Percentiles rank a stretch among this genome's conserved stretches.
Conservation (phyloP, 495 filamentous ascomycete genomes). For the Penicillium paradoxum region DNA sequence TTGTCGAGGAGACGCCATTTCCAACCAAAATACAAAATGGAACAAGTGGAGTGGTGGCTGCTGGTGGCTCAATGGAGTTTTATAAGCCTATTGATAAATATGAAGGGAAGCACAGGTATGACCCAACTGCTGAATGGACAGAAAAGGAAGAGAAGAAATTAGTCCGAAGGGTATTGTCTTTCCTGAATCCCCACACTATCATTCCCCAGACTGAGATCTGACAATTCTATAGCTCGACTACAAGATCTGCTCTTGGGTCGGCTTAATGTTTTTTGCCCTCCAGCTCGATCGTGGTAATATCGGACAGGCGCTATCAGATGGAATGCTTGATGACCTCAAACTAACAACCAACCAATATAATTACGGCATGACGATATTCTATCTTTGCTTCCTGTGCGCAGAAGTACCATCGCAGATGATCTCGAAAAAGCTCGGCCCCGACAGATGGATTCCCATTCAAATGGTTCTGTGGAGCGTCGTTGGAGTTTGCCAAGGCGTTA, state of each 20-base stretch:
- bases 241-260: slow-evolving; percentile 50
- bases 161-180: slow-evolving; percentile 42
- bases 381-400: slow-evolving; percentile 52
- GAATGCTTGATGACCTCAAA: slow-evolving; percentile 47
- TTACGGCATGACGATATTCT: slow-evolving; percentile 58
- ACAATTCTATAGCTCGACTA: slow-evolving; percentile 34
- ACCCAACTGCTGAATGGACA: slow-evolving; percentile 57
- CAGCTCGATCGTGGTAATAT: slow-evolving; percentile 69
- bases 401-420: slow-evolving; percentile 63
- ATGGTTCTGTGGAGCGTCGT: slow-evolving; percentile 65
- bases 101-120: slow-evolving; percentile 48
- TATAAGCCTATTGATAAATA: slow-evolving; percentile 18
- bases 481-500: slow-evolving; percentile 50
- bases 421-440: slow-evolving; percentile 62
- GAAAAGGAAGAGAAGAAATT: slow-evolving; percentile 53
- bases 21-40: background rate
- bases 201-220: background rate
- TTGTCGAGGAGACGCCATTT: background rate
- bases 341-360: slow-evolving; percentile 63
- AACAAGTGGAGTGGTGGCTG: background rate
- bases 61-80: background rate
- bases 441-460: slow-evolving; percentile 68
- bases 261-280: slow-evolving; percentile 67
- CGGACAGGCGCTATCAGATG: slow-evolving; percentile 55
- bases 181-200: background rate